These are phyloP conservation scores for Beta corolliflora DNA, from an alignment of 179 eudicot genomes.

Conservation along the genomic window DNA sequence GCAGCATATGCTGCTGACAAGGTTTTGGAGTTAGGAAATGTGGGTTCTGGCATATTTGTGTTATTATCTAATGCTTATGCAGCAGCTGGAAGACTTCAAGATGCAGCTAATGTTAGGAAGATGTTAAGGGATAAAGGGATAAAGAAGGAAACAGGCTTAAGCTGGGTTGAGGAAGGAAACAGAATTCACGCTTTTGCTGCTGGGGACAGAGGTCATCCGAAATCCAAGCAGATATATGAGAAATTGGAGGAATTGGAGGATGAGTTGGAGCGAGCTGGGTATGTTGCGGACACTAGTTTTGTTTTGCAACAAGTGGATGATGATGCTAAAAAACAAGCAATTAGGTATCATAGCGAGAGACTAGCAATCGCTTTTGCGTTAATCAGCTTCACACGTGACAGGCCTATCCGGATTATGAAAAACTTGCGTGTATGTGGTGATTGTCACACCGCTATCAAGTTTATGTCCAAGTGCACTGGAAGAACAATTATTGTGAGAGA, in stretches of 20 bases:
- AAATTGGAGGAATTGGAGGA: conserved; percentile 71
- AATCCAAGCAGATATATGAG: conserved; percentile 51
- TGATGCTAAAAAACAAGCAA: conserved; percentile 54
- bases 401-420: conserved; percentile 86
- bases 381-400: conserved; percentile 61
- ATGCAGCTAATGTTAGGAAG: conserved; percentile 85
- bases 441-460: conserved; percentile 88
- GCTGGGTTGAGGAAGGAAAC: conserved; percentile 91
- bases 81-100: conserved; percentile 73
- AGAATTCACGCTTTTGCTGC: conserved; percentile 68
- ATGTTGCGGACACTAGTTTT: conserved; percentile 74
- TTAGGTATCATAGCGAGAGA: conserved; percentile 84
- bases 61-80: conserved; percentile 75
- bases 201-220: conserved; percentile 62
- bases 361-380: conserved; percentile 81
- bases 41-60: conserved; percentile 70
- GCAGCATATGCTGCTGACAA: conserved; percentile 84
- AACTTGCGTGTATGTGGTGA: conserved; percentile 91
- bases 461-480: conserved; percentile 69
- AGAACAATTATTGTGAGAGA: conserved; percentile 82
- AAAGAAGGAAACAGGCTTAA: conserved; percentile 87
- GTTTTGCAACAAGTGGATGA: conserved; percentile 72
- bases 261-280: conserved; percentile 71
- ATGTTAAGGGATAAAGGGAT: conserved; percentile 73
- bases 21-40: conserved; percentile 63